Evolutionary conservation across 805 yeast species (phyloP).

Genomic region (Hanseniaspora taiwanica): DNA sequence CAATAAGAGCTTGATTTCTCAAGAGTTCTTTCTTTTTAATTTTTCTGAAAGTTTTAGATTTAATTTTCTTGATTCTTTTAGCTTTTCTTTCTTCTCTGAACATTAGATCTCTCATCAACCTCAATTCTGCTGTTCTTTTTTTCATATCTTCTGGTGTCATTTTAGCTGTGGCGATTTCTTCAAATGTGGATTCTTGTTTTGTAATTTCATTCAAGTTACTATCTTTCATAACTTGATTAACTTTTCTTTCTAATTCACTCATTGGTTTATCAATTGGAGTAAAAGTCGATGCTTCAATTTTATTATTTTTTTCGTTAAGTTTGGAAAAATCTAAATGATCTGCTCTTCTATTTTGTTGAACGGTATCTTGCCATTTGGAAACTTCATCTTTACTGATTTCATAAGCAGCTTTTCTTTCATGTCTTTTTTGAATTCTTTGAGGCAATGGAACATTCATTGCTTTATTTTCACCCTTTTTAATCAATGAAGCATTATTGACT

Average conservation of each 20-base stretch:
- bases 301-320: constrained; percentile 23
- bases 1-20: constrained; percentile 52
- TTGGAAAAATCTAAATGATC: constrained; percentile 66
- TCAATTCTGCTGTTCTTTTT: constrained; percentile 65
- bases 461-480: constrained; percentile 28
- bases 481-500: constrained; percentile 36
- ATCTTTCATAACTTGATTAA: constrained; percentile 44
- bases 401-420: constrained; percentile 82
- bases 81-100: constrained; percentile 90
- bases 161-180: constrained; percentile 72
- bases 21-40: constrained; percentile 75
- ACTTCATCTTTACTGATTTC: constrained; percentile 80
- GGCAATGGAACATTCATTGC: constrained; percentile 76
- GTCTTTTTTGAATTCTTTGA: constrained; percentile 67
- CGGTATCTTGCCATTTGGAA: constrained; percentile 76
- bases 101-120: constrained; percentile 91
- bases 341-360: constrained; percentile 65
- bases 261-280: constrained; percentile 33
- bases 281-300: constrained; percentile 43
- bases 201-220: constrained; percentile 61
- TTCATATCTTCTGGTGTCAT: constrained; percentile 67
- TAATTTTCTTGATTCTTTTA: constrained; percentile 84
- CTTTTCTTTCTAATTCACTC: constrained; percentile 54
- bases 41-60: constrained; percentile 78
- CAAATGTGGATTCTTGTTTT: constrained; percentile 66